These are phyloP conservation scores for Phytophthora pini DNA, from an alignment of 352 stramenopile genomes.

Conservation along the genomic window DNA sequence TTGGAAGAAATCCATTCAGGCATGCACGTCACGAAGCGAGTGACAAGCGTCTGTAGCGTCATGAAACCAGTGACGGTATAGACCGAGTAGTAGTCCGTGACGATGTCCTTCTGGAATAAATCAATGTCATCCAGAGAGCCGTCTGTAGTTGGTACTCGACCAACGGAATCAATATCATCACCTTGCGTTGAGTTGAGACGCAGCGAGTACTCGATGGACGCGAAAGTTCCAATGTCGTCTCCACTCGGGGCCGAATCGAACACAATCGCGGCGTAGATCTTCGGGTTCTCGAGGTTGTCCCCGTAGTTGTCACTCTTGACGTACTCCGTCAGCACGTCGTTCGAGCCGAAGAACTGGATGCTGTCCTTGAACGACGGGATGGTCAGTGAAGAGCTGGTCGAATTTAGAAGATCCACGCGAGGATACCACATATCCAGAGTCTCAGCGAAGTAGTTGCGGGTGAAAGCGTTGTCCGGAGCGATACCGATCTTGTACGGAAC, in stretches of 20 bases:
- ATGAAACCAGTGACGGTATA: not conserved
- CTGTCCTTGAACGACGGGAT: constrained; percentile 57
- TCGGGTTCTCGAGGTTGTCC: constrained; percentile 40
- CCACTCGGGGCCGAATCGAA: constrained; percentile 48
- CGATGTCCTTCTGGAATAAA: not conserved
- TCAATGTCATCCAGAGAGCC: not conserved
- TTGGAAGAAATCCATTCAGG: constrained; percentile 47
- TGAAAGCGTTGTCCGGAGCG: constrained; percentile 56
- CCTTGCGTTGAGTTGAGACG: constrained; percentile 7
- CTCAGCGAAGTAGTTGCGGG: constrained; percentile 59
- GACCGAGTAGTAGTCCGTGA: not conserved
- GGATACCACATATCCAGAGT: constrained; percentile 63
- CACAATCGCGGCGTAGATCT: constrained; percentile 62
- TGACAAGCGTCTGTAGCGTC: not conserved
- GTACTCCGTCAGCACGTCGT: constrained; percentile 50
- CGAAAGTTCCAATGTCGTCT: constrained; percentile 45
- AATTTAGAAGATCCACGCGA: constrained; percentile 47
- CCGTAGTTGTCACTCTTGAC: constrained; percentile 54
- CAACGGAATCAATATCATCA: constrained; percentile 14
- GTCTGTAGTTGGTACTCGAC: constrained; percentile 35
- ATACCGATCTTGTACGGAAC: constrained; percentile 67
- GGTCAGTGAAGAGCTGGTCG: constrained; percentile 13
- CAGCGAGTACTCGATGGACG: constrained; percentile 63
- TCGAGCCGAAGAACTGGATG: constrained; percentile 56
- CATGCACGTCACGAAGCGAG: constrained; percentile 22